phyloP scores from a whole-genome alignment of 164 flowering plant species.

The Vitis vinifera region ASM3070453v1 NC_081812.1:18229501-18230000 shows the following conservation, averaged over 20 bases:
- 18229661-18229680: slow-evolving; percentile 58
- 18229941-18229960: slow-evolving; percentile 49
- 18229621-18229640: slow-evolving; percentile 4
- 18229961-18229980: slow-evolving; percentile 27
- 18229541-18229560: slow-evolving; percentile 17
- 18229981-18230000: slow-evolving; percentile 43
- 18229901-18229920: slow-evolving; percentile 57
- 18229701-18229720: slow-evolving; percentile 52
- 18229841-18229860: slow-evolving; percentile 52
- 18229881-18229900: slow-evolving; percentile 62
- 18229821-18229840: slow-evolving; percentile 54
- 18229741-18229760: not conserved
- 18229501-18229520: not conserved
- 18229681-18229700: slow-evolving; percentile 43
- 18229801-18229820: slow-evolving; percentile 45
- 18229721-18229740: slow-evolving; percentile 36
- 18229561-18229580: slow-evolving; percentile 60
- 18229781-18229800: not conserved
- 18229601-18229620: slow-evolving; percentile 31
- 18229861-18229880: slow-evolving; percentile 44
- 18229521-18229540: not conserved
- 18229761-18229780: not conserved
- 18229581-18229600: slow-evolving; percentile 48
- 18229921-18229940: slow-evolving; percentile 47
- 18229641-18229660: slow-evolving; percentile 20